phyloP scores from a whole-genome alignment of 192 early-diverging fungal species.

The Coemansia nantahalensis region DNA sequence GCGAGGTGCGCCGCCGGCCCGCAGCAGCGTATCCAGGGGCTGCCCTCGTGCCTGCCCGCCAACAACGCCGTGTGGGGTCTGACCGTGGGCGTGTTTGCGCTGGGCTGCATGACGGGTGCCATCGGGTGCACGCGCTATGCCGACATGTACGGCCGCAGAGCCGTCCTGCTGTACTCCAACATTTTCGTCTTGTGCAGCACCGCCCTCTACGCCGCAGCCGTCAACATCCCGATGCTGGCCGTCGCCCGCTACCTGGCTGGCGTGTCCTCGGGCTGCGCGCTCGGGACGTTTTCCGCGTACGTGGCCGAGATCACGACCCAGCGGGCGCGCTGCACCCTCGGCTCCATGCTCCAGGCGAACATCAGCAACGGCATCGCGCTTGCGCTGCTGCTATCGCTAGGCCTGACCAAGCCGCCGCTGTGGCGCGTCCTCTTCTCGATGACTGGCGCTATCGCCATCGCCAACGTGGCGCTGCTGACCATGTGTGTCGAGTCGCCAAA shows the following conservation, averaged over 20 bases:
- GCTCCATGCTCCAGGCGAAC: constrained; percentile 64
- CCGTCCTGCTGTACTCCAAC: constrained; percentile 63
- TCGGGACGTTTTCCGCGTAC: constrained; percentile 61
- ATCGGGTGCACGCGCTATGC: constrained; percentile 55
- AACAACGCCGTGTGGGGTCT: constrained; percentile 51
- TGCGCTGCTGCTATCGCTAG: constrained; percentile 59
- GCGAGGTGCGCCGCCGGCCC: constrained; percentile 39
- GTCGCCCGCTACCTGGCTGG: constrained; percentile 69
- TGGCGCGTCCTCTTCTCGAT: constrained; percentile 72
- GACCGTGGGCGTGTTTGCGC: constrained; percentile 52
- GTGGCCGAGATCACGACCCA: constrained; percentile 74
- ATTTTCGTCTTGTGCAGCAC: constrained; percentile 60
- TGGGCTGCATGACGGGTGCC: constrained; percentile 65
- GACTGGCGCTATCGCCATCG: constrained; percentile 55
- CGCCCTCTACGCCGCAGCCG: constrained; percentile 56
- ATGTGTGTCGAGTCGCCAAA: constrained; percentile 76
- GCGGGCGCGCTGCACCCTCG: constrained; percentile 63
- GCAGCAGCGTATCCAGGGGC: constrained; percentile 7
- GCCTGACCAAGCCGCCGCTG: constrained; percentile 55
- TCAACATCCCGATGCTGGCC: constrained; percentile 58
- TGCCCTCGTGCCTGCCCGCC: constrained; percentile 38
- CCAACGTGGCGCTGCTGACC: constrained; percentile 50
- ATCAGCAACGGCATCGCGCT: constrained; percentile 75
- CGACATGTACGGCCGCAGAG: constrained; percentile 58
- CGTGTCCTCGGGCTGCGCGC: constrained; percentile 62